A percentile compares a stretch with the other conserved stretches of the same genome.
phyloP scores from a whole-genome alignment of 1,139 yeast genomes.

The Kurtzmaniella quercitrusa region DNA sequence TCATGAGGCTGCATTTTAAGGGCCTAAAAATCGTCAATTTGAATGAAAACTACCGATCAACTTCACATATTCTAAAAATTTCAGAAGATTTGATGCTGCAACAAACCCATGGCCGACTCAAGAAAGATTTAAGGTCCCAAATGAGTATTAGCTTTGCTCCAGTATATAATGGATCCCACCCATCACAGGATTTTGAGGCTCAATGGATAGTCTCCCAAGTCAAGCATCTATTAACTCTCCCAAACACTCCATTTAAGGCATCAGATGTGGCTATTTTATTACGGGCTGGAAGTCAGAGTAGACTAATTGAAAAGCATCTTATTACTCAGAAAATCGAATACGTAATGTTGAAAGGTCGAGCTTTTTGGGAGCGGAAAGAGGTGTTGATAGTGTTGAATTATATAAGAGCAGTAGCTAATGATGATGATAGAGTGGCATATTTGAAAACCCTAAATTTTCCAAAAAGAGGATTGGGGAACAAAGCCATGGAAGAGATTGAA shows the following conservation, averaged over 20 bases:
- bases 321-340: constrained; percentile 57
- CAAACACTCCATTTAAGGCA: constrained; percentile 30
- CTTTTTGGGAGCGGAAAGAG: constrained; percentile 79
- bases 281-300: constrained; percentile 56
- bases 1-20: constrained; percentile 49
- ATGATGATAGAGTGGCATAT: constrained; percentile 55
- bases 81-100: constrained; percentile 69
- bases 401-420: constrained; percentile 55
- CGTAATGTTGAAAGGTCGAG: constrained; percentile 61
- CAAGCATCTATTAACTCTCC: constrained; percentile 36
- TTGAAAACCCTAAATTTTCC: constrained; percentile 57
- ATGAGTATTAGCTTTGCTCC: constrained; percentile 40
- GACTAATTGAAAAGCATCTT: constrained; percentile 60
- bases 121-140: constrained; percentile 47
- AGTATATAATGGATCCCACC: constrained; percentile 25
- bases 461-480: constrained; percentile 67
- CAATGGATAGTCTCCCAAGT: constrained; percentile 56
- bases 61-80: constrained; percentile 56
- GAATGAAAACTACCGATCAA: constrained; percentile 76
- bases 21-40: constrained; percentile 37
- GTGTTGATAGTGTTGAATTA: constrained; percentile 60
- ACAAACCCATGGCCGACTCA: constrained; percentile 41
- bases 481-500: constrained; percentile 41
- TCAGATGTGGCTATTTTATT: constrained; percentile 70
- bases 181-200: constrained; percentile 50